Base-by-base conservation (phyloP, 2,329 filamentous ascomycete genomes). In the Colletotrichum tofieldiae region DNA sequence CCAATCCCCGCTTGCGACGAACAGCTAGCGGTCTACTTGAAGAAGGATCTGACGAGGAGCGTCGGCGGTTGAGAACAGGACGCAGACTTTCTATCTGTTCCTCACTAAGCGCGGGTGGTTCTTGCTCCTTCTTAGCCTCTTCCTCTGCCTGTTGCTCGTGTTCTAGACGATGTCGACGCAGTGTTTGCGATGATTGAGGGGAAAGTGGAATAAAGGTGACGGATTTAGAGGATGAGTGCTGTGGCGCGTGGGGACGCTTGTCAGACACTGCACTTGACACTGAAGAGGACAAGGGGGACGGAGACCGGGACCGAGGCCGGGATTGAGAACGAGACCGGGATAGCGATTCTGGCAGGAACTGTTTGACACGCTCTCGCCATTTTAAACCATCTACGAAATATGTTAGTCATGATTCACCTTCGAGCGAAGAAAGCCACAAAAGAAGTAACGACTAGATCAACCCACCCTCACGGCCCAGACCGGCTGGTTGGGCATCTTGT, bases 141-240 rank as follows among this genome's bases (percentile, higher is more conserved):
- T 68, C 74, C 20, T 74, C 73, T 29, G 75, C 73, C 4, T 77
- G 76, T n/a, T 77, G 71, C 32, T 76, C 78, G 26, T 84, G 81
- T 16, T 81, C 78, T 43, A 77, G 77, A 49, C 77, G 82, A 71
- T 86, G 86, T 35, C 81, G 78, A 26, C 81, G 78, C 76, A 88
- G 83, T 0, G 86, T 87, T 66, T 78, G 82, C 0, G 84, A 84
- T 20, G 86, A 87, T 64, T 85, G 83, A 0, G 87, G 87, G 3
- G 86, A 88, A 51, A 89, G 76, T 0, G 87, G 86, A 2, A 84
- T 82, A 66, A 88, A 89, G 1, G 79, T 75, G 1, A 88, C 86
- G 0, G 84, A 84, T 72, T 86, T 86, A 29, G 80, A 71, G 14
- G 74, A 72, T 67, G 76, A 35, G 16, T 75, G 73, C 18, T 72